These are phyloP conservation scores for Rusavskia elegans DNA, from an alignment of 495 filamentous ascomycete genomes.

Conservation along the genomic window DNA sequence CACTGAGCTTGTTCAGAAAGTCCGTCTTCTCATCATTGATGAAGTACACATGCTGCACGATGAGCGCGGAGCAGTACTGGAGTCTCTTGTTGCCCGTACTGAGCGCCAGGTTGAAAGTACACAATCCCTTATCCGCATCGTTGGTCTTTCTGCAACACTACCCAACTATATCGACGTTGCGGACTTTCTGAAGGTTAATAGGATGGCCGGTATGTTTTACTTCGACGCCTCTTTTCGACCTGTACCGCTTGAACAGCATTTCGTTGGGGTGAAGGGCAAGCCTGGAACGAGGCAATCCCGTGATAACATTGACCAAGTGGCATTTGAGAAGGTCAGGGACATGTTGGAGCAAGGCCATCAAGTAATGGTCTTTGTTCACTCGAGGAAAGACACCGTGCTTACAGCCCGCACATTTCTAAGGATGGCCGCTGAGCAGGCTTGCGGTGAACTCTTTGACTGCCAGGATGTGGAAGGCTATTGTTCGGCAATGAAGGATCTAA, in stretches of 20 bases:
- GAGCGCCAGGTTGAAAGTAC: conserved; percentile 96
- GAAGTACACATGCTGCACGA: conserved; percentile 99
- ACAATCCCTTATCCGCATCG: conserved; percentile 87
- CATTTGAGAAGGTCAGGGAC: conserved; percentile 87
- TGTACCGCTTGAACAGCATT: conserved; percentile 93
- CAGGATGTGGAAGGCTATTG: conserved; percentile 59
- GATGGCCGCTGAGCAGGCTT: conserved; percentile 66
- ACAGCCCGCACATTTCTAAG: conserved; percentile 76
- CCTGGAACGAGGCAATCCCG: conserved; percentile 56
- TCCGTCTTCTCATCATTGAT: conserved; percentile 90
- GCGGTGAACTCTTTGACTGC: conserved; percentile 53
- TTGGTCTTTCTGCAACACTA: conserved; percentile 86
- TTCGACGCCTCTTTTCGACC: conserved; percentile 93
- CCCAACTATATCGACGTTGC: conserved; percentile 95
- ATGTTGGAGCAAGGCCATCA: conserved; percentile 84
- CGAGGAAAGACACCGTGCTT: conserved; percentile 78
- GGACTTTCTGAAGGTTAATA: conserved; percentile 92
- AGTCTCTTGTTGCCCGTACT: conserved; percentile 86
- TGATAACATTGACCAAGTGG: conserved; percentile 72
- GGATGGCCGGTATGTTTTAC: conserved; percentile 84
- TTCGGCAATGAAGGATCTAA: conserved; percentile 62
- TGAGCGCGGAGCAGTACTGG: conserved; percentile 87
- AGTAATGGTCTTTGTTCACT: conserved; percentile 98
- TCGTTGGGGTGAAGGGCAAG: conserved; percentile 91
- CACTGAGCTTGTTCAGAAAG: conserved; percentile 94